Conservation (phyloP, 805 yeast species). For the Nakazawaea wyomingensis region DNA sequence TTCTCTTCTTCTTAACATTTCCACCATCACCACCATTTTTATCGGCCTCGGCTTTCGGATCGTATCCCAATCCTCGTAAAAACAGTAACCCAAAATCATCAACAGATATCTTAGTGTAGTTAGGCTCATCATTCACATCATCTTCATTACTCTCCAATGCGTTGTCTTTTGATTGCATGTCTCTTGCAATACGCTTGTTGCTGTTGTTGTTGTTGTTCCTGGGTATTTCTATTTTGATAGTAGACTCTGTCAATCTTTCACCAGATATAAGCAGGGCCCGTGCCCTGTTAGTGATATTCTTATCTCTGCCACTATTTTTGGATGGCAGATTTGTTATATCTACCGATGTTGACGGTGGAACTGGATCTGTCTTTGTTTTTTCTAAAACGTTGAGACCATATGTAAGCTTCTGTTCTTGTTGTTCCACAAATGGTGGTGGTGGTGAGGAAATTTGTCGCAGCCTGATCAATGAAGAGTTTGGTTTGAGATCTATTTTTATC, state of each 20-base stretch:
- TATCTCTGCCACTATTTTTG: no score
- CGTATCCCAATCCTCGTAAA: slow-evolving; percentile 12
- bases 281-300: no score
- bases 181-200: no score
- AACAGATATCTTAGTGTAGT: slow-evolving; percentile 10
- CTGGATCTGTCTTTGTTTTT: background rate
- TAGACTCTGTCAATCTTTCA: no score
- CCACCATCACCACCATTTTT: background rate
- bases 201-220: no score
- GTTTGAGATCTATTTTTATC: slow-evolving; percentile 3
- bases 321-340: no score
- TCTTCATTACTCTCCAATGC: background rate
- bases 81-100: slow-evolving; percentile 13
- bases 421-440: background rate
- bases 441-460: background rate
- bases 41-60: background rate
- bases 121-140: slow-evolving; percentile 2
- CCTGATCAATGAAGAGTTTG: slow-evolving; percentile 8
- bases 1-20: background rate
- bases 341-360: no score
- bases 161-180: no score
- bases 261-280: no score
- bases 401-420: background rate
- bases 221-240: no score
- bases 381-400: slow-evolving; percentile 2